Evolutionary conservation across 495 filamentous ascomycete genomes (phyloP).

Genomic region (Aspergillus coremiiformis): DNA sequence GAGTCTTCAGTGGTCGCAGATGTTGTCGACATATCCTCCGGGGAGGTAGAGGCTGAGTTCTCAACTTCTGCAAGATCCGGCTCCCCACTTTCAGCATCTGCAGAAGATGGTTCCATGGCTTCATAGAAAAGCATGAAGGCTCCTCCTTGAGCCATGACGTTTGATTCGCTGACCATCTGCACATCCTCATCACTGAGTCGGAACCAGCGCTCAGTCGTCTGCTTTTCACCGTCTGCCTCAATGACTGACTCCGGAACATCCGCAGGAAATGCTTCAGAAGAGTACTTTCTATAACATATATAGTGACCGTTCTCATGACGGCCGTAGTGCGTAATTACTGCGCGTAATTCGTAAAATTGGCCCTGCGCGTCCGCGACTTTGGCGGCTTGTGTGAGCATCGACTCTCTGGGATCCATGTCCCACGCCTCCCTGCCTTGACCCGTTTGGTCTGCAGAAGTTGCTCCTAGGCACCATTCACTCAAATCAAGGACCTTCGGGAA

Average conservation of each 20-base stretch:
- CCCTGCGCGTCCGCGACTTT: conserved; percentile 30
- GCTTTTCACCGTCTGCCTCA: conserved; percentile 31
- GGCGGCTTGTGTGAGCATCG: conserved; percentile 55
- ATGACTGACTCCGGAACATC: conserved; percentile 31
- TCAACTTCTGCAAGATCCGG: conserved; percentile 6
- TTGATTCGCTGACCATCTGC: conserved; percentile 59
- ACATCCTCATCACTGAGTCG: conserved; percentile 81
- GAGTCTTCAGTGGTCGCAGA: conserved; percentile 28
- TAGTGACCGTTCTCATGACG: conserved; percentile 95
- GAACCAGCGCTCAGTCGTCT: conserved; percentile 59
- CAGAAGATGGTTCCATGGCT: conserved; percentile 18
- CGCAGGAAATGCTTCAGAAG: conserved; percentile 29
- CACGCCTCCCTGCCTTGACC: conserved; percentile 52
- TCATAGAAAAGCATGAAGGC: conserved; percentile 99
- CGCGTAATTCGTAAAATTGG: conserved; percentile 72
- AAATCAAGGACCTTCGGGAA: conserved; percentile 72
- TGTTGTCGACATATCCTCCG: conserved; percentile 26
- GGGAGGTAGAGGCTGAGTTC: conserved; percentile 17
- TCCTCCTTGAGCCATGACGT: conserved; percentile 69
- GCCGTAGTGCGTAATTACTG: conserved; percentile 83
- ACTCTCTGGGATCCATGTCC: conserved; percentile 53
- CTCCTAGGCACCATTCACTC: conserved; percentile 68
- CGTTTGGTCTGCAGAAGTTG: conserved; percentile 15
- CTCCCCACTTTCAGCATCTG: background rate
- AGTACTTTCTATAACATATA: conserved; percentile 74